Conservation (phyloP, 1,284 basidiomycete genomes). For the Moesziomyces globuligerus region DNA sequence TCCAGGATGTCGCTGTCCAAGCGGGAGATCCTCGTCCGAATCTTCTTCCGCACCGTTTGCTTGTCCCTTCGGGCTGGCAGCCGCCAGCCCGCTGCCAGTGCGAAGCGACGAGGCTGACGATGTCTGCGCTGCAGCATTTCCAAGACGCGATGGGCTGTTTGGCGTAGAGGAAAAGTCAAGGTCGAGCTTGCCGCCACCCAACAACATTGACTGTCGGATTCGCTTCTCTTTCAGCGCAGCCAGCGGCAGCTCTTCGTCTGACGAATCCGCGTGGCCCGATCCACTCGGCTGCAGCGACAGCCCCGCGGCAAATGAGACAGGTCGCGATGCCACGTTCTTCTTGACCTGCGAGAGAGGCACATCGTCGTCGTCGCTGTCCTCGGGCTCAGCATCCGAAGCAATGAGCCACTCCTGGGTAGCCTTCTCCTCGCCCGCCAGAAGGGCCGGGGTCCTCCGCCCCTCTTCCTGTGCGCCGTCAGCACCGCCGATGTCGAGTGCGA, state of each 20-base stretch:
- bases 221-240: constrained; percentile 56
- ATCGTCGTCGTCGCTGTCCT: constrained; percentile 53
- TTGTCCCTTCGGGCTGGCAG: neutral
- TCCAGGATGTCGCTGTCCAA: constrained; percentile 51
- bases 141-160: constrained; percentile 4
- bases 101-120: constrained; percentile 15
- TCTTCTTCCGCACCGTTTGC: constrained; percentile 28
- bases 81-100: constrained; percentile 10
- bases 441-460: constrained; percentile 13
- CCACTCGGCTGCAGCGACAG: constrained; percentile 12
- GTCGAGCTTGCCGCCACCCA: constrained; percentile 47
- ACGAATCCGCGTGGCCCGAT: constrained; percentile 34
- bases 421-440: constrained; percentile 30
- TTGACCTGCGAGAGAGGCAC: constrained; percentile 54
- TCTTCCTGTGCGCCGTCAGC: constrained; percentile 3
- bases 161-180: constrained; percentile 38
- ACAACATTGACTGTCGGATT: constrained; percentile 30
- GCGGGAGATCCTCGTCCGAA: constrained; percentile 57
- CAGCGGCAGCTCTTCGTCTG: constrained; percentile 55
- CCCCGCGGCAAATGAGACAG: constrained; percentile 34
- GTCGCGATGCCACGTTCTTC: constrained; percentile 43
- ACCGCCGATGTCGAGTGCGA: constrained; percentile 37
- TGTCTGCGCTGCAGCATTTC: constrained; percentile 2
- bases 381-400: constrained; percentile 32
- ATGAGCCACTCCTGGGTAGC: constrained; percentile 50